These are phyloP conservation scores for Phytophthora sojae DNA, from an alignment of 352 stramenopile genomes.

Conservation along the genomic window DNA sequence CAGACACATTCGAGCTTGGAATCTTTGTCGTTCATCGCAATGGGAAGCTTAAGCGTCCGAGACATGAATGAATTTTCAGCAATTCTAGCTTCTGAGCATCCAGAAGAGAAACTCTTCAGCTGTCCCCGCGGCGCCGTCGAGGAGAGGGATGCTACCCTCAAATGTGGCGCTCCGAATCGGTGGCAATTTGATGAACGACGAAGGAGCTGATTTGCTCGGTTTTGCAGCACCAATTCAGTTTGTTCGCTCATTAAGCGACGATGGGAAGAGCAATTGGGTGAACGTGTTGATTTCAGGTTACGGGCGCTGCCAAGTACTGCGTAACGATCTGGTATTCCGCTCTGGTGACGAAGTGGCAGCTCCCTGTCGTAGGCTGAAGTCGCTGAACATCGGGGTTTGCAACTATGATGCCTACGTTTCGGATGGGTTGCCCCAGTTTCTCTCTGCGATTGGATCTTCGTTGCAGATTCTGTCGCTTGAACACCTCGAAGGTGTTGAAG, in stretches of 20 bases:
- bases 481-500: neutral
- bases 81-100: no score
- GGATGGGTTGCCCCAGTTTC: neutral
- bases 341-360: neutral
- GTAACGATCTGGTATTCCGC: neutral
- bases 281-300: neutral
- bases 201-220: neutral
- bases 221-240: neutral
- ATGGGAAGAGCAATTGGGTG: neutral
- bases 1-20: no score
- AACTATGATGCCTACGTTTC: neutral
- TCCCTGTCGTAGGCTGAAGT: neutral
- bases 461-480: neutral
- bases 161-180: no score
- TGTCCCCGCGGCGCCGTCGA: no score
- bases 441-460: neutral
- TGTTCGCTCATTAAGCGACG: neutral
- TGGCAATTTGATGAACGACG: no score
- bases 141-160: no score
- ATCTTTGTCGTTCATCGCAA: no score
- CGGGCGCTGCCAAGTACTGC: neutral
- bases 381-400: neutral
- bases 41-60: no score
- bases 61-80: no score
- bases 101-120: no score